Conservation (phyloP, 2,329 filamentous ascomycete genomes). For the Penicillium sp. region DNA sequence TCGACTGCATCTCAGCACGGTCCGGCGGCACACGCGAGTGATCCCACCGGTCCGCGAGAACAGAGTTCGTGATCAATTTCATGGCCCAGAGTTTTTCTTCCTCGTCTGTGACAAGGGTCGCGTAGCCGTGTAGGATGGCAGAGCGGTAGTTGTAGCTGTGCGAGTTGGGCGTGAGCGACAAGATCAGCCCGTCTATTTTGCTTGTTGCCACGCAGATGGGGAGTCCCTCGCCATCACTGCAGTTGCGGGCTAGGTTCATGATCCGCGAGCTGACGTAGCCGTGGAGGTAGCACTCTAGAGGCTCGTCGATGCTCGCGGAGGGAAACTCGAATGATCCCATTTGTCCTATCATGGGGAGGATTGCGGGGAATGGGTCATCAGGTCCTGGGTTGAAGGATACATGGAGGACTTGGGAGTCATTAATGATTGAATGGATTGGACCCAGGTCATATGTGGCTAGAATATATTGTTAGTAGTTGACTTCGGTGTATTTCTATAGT, state of each 20-base stretch:
- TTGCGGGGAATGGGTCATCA: slow-evolving; percentile 68
- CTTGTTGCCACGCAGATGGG: slow-evolving; percentile 71
- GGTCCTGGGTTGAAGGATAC: slow-evolving; percentile 69
- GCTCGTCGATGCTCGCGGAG: slow-evolving; percentile 59
- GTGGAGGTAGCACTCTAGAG: slow-evolving; percentile 75
- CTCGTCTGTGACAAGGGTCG: slow-evolving; percentile 61
- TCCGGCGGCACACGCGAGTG: slow-evolving; percentile 69
- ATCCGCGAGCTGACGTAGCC: slow-evolving; percentile 79
- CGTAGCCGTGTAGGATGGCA: slow-evolving; percentile 73
- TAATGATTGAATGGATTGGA: slow-evolving; percentile 73
- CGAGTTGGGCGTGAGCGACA: slow-evolving; percentile 73
- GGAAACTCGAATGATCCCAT: slow-evolving; percentile 70
- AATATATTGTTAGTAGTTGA: slow-evolving; percentile 7
- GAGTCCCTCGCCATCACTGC: slow-evolving; percentile 52
- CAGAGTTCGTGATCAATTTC: slow-evolving; percentile 71
- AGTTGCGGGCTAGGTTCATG: slow-evolving; percentile 60
- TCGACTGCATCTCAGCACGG: slow-evolving; percentile 70
- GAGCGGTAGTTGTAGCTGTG: slow-evolving; percentile 88
- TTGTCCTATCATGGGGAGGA: slow-evolving; percentile 81
- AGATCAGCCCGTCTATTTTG: slow-evolving; percentile 74
- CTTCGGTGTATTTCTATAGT: not conserved
- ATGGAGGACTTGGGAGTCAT: slow-evolving; percentile 70
- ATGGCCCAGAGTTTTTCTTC: slow-evolving; percentile 77
- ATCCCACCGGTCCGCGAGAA: slow-evolving; percentile 67
- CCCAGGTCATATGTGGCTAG: slow-evolving; percentile 68